Evolutionary conservation across 2,329 filamentous ascomycete genomes (phyloP).

Genomic region (Xylariaceae sp.): DNA sequence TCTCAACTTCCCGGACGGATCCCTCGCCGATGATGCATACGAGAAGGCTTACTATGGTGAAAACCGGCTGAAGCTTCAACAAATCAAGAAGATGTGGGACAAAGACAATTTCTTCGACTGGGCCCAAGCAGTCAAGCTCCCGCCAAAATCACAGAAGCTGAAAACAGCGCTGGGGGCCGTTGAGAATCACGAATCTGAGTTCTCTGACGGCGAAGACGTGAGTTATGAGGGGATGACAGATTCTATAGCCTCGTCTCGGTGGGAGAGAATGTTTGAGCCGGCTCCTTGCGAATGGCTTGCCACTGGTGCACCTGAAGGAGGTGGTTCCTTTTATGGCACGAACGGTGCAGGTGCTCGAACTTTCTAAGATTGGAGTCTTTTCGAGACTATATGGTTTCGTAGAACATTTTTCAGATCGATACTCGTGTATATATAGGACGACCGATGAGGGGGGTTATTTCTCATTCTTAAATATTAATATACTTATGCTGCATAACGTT

Average conservation of each 20-base stretch:
- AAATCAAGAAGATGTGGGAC: constrained; percentile 29
- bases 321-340: neutral
- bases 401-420: too few species aligned
- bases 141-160: neutral
- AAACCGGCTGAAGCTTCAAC: constrained; percentile 22
- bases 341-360: too few species aligned
- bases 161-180: neutral
- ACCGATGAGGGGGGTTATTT: too few species aligned
- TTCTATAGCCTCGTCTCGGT: neutral
- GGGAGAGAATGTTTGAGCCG: constrained; percentile 1
- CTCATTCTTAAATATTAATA: too few species aligned
- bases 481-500: too few species aligned
- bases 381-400: too few species aligned
- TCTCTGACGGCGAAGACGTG: neutral
- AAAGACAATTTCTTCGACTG: constrained; percentile 25
- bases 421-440: too few species aligned
- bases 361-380: too few species aligned
- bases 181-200: neutral
- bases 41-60: constrained; percentile 32
- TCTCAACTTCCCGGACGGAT: constrained; percentile 29
- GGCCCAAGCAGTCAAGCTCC: constrained; percentile 22
- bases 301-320: constrained; percentile 1
- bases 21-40: constrained; percentile 2
- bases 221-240: neutral
- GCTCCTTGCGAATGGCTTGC: constrained; percentile 2